Evolutionary conservation across 176 grass and related monocot species (phyloP).

Genomic region (Stipa capillata): DNA sequence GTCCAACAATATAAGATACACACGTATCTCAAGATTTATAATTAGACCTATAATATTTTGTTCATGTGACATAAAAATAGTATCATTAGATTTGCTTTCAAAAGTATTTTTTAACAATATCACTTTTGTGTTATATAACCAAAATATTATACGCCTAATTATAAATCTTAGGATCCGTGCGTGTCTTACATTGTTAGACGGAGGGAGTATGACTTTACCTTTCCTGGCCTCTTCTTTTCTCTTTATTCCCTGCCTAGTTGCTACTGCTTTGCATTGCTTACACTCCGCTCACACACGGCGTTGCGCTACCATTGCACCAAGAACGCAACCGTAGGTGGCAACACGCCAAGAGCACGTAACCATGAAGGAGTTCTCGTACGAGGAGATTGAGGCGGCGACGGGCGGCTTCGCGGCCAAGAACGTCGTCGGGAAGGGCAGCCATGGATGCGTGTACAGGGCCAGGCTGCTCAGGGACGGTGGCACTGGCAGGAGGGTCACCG

Average conservation of each 20-base stretch:
- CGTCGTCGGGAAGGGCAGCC: conserved; percentile 89
- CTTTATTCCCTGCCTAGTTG: conserved; percentile 39
- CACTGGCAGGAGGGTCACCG: neutral
- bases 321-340: too few relatives aligned
- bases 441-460: conserved; percentile 76
- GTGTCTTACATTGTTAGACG: too few relatives aligned
- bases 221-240: conserved; percentile 26
- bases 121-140: too few relatives aligned
- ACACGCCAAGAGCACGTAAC: neutral
- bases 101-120: too few relatives aligned
- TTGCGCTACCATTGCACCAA: neutral
- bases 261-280: conserved; percentile 7
- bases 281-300: neutral
- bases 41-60: too few relatives aligned
- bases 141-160: too few relatives aligned
- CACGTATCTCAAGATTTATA: too few relatives aligned
- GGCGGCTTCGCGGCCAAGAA: conserved; percentile 52
- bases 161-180: too few relatives aligned
- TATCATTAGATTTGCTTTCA: too few relatives aligned
- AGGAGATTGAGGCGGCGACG: conserved; percentile 70
- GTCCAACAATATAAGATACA: too few relatives aligned
- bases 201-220: conserved; percentile 47
- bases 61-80: too few relatives aligned
- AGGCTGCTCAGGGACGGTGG: conserved; percentile 29
- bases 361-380: conserved; percentile 76